Evolutionary conservation across 2,329 filamentous ascomycete genomes (phyloP).

Genomic region (Trichoderma polysporum): DNA sequence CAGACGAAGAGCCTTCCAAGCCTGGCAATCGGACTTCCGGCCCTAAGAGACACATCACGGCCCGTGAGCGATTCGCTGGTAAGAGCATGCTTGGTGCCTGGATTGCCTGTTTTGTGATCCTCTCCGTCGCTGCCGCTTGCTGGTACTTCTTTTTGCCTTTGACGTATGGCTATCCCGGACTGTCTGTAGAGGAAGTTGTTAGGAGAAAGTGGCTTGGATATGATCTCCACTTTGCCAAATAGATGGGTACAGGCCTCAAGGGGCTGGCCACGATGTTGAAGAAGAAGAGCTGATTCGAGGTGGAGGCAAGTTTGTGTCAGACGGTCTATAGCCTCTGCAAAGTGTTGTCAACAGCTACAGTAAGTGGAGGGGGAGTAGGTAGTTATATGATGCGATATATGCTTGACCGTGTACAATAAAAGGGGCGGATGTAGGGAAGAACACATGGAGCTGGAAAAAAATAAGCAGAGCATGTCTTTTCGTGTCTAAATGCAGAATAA

Average conservation of each 20-base stretch:
- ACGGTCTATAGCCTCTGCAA: not conserved
- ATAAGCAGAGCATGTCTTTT: not conserved
- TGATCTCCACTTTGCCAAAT: constrained; percentile 98
- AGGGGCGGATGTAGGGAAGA: not conserved
- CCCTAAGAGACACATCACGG: constrained; percentile 66
- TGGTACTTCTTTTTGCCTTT: constrained; percentile 95
- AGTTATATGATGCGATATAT: constrained; percentile 1
- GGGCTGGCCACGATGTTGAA: not conserved
- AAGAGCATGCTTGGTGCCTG: constrained; percentile 77
- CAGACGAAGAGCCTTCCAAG: constrained; percentile 51
- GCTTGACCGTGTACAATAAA: constrained; percentile 14
- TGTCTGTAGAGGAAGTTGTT: constrained; percentile 74
- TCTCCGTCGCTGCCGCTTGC: constrained; percentile 66
- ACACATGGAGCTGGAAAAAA: not conserved
- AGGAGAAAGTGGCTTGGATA: constrained; percentile 95
- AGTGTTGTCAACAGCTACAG: not conserved
- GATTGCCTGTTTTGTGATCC: constrained; percentile 71
- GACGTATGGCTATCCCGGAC: constrained; percentile 90
- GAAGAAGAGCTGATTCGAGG: not conserved
- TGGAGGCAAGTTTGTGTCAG: not conserved
- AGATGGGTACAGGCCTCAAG: constrained; percentile 30
- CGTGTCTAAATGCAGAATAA: not conserved
- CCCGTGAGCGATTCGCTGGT: constrained; percentile 74
- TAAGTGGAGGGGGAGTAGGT: not conserved
- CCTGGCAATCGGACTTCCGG: constrained; percentile 44